Base-by-base conservation (phyloP, 805 yeast genomes). In the Ogataea ramenticola region DNA sequence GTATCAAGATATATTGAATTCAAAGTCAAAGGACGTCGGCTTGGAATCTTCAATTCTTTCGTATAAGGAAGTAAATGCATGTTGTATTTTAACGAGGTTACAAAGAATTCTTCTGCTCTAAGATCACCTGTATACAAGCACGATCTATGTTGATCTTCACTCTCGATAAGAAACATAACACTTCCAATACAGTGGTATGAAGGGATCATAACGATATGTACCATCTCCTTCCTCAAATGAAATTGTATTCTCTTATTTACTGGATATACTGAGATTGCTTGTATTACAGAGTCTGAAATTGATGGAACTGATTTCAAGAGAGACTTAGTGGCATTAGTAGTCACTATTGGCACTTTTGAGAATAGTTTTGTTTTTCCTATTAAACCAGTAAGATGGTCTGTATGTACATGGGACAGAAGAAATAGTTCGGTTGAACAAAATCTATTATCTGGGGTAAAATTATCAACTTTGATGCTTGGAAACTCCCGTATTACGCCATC, bases 151-250 rank as follows among this genome's bases (percentile, higher is more conserved):
- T 19, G 6, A 2, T 29, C 29, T n/a, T 17, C 24, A 29, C 31
- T 31, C 24, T 44, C 44, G 3, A 46, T 17, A 20, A 54, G 40
- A n/a, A 51, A 43, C 50, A 50, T 51, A 2, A 29, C 44, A 8
- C 56, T 50, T 4, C 57, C 57, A 16, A 53, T 14, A 34, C 56
- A 54, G 36, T 54, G 53, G 29, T 46, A 53, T 31, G 45, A 48
- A 0, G 56, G 53, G 16, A 53, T 51, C 33, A 53, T 42, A 2
- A 49, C 47, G 22, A 46, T 37, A 4, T 27, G 31, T 6, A 51
- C 24, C 2, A 12, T 8, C 14, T 5, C n/a, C 8, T n/a, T 17
- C 24, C 11, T 36, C 27, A 21, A 21, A 7, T 27, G 29, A 8
- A 42, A n/a, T 6, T 20, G 20, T 8, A 31, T n/a, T 1, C 38